Conservation (phyloP, 768 basidiomycete species). For the Rhodosporidiobolus odoratus region DNA sequence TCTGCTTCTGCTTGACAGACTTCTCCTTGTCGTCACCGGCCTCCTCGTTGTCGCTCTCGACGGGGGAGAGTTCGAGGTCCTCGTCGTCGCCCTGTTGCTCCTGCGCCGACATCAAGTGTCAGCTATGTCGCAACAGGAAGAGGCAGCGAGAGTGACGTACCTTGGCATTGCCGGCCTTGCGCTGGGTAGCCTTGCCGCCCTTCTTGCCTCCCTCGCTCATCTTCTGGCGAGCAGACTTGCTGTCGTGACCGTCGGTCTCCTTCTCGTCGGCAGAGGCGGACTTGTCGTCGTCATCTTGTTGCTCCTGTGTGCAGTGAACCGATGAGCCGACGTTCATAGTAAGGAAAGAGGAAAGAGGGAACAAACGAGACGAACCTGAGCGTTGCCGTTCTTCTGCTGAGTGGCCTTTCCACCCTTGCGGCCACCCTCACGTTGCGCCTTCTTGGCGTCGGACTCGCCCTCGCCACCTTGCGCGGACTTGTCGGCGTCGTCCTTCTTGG, state of each 20-base stretch:
- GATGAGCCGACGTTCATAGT: too few relatives aligned
- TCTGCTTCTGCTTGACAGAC: constrained; percentile 6
- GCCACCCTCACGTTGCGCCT: neutral
- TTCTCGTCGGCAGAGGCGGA: neutral
- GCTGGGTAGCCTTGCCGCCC: too few relatives aligned
- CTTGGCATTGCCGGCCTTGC: too few relatives aligned
- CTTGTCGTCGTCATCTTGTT: neutral
- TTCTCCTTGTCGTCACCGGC: neutral
- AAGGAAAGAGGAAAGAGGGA: too few relatives aligned
- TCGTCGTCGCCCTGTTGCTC: too few relatives aligned
- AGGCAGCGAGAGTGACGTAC: too few relatives aligned
- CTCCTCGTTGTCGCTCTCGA: neutral
- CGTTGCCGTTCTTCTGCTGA: too few relatives aligned
- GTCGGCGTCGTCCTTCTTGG: neutral
- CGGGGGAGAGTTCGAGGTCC: neutral
- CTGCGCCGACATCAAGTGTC: too few relatives aligned
- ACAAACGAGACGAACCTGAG: too few relatives aligned
- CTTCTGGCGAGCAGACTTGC: constrained; percentile 6
- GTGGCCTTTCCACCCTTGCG: constrained; percentile 5
- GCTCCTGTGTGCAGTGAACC: too few relatives aligned
- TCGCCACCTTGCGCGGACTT: neutral
- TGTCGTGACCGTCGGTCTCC: neutral
- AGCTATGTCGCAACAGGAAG: too few relatives aligned
- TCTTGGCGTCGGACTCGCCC: neutral
- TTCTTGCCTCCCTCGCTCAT: neutral